Percentiles rank a stretch among this genome's conserved stretches.
Evolutionary conservation across 345 rosid genomes (phyloP).

Genomic region (Anacardium occidentale): DNA sequence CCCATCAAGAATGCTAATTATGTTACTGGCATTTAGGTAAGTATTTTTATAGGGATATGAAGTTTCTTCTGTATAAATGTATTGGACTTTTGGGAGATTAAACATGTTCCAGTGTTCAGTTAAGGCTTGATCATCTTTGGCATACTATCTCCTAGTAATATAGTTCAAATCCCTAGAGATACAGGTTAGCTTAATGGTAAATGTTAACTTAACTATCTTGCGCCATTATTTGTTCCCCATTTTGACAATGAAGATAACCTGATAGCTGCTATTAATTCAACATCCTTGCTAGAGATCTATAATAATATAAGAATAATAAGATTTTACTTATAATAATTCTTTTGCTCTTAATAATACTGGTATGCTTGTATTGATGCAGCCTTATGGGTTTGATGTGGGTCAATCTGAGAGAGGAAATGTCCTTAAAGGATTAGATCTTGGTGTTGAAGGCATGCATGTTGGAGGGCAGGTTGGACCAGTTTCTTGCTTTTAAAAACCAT

Average conservation of each 20-base stretch:
- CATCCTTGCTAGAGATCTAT: not conserved
- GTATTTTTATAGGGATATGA: too few relatives aligned
- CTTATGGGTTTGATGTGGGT: slow-evolving; percentile 93
- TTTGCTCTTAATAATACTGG: not conserved
- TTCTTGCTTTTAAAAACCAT: not conserved
- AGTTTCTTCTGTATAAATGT: too few relatives aligned
- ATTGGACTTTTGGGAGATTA: too few relatives aligned
- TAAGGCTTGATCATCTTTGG: too few relatives aligned
- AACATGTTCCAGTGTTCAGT: too few relatives aligned
- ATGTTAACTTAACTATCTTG: not conserved
- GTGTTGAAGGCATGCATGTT: slow-evolving; percentile 90
- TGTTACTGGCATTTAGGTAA: too few relatives aligned
- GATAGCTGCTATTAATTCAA: not conserved
- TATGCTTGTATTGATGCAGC: slow-evolving; percentile 47
- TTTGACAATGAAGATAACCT: not conserved
- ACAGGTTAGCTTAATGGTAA: not conserved
- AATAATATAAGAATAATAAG: not conserved
- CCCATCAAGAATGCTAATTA: too few relatives aligned
- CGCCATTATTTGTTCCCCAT: not conserved
- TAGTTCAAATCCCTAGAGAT: too few relatives aligned
- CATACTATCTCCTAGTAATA: too few relatives aligned
- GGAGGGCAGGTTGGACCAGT: slow-evolving; percentile 77
- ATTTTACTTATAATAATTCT: not conserved
- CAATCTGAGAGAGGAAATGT: slow-evolving; percentile 84
- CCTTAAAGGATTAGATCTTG: slow-evolving; percentile 91